Percentiles rank a stretch among this genome's conserved stretches.
Evolutionary conservation across 139 green algal species (phyloP).

Genomic region (Chlamydomonas sphaeroides): DNA sequence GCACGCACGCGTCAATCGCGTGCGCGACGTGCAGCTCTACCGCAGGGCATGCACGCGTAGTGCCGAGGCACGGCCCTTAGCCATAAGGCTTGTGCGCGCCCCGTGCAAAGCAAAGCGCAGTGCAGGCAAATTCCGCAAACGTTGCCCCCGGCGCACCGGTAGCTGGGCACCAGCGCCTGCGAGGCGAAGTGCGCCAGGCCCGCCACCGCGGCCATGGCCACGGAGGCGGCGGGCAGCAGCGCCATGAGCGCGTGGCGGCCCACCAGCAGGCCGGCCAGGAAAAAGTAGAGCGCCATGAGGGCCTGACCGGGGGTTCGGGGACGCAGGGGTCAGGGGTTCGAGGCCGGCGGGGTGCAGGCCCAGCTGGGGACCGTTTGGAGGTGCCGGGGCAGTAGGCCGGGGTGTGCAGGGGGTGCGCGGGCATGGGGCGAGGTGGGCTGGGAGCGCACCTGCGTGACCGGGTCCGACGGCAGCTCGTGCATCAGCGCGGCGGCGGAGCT

Average conservation of each 20-base stretch:
- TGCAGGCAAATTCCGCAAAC: too few species aligned
- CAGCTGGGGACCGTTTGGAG: too few species aligned
- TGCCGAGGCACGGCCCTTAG: too few species aligned
- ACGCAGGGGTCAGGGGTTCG: not conserved
- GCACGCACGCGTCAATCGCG: too few species aligned
- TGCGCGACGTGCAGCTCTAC: too few species aligned
- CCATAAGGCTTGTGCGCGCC: too few species aligned
- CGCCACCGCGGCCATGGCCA: constrained; percentile 43
- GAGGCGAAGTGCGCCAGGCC: constrained; percentile 22
- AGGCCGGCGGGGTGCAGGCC: too few species aligned
- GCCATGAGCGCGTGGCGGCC: constrained; percentile 71
- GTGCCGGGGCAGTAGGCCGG: too few species aligned
- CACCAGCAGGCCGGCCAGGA: constrained; percentile 81
- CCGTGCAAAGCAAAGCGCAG: too few species aligned
- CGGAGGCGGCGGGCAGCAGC: constrained; percentile 73
- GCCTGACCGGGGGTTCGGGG: constrained; percentile 46
- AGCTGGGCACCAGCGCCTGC: constrained; percentile 47
- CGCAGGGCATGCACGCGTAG: too few species aligned
- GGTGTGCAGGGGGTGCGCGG: too few species aligned
- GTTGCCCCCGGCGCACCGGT: constrained; percentile 30
- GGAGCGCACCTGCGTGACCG: constrained; percentile 60
- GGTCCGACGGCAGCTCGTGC: constrained; percentile 59
- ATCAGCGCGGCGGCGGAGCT: constrained; percentile 22
- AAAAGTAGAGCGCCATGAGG: constrained; percentile 86
- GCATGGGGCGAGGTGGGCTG: too few species aligned